phyloP scores from a whole-genome alignment of 2,329 filamentous ascomycete species.

The Diaporthe sp. region DNA sequence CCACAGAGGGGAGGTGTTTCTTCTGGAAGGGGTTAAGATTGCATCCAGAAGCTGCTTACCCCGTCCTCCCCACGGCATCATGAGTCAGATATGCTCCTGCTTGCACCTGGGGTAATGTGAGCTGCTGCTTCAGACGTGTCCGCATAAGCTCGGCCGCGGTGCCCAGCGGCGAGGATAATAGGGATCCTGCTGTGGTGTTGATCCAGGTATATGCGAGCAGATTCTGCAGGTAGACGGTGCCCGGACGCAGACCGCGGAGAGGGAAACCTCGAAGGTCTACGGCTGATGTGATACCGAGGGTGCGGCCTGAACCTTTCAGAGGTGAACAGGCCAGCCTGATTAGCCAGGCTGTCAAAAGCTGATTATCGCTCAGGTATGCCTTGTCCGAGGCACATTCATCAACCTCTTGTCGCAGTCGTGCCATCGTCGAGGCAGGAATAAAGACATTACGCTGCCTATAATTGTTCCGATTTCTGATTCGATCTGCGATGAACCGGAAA shows the following conservation, averaged over 20 bases:
- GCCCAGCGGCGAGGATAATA: conserved; percentile 28
- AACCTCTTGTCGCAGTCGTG: background rate
- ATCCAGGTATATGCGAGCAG: conserved; percentile 26
- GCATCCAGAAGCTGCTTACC: too few relatives aligned
- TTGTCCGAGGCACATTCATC: conserved; percentile 26
- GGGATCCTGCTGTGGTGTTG: background rate
- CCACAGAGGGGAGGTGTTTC: too few relatives aligned
- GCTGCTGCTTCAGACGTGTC: conserved; percentile 32
- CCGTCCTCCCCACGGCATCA: background rate
- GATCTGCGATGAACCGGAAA: conserved; percentile 8
- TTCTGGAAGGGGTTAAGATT: too few relatives aligned
- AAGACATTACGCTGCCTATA: conserved; percentile 22
- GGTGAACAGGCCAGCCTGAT: conserved; percentile 42
- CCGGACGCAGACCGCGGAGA: conserved; percentile 40
- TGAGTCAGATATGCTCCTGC: conserved; percentile 2
- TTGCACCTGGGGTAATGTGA: conserved; percentile 28
- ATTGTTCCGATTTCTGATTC: conserved; percentile 4
- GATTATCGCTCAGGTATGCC: conserved; percentile 58
- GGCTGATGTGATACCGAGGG: conserved; percentile 49
- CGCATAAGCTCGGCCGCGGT: conserved; percentile 32
- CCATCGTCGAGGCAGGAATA: conserved; percentile 1
- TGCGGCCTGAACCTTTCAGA: conserved; percentile 36
- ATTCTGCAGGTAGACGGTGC: conserved; percentile 38
- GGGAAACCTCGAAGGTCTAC: conserved; percentile 49
- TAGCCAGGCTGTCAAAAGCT: conserved; percentile 55